Conservation (phyloP, 192 early-diverging fungal genomes). For the Powellomyces hirtus region DNA sequence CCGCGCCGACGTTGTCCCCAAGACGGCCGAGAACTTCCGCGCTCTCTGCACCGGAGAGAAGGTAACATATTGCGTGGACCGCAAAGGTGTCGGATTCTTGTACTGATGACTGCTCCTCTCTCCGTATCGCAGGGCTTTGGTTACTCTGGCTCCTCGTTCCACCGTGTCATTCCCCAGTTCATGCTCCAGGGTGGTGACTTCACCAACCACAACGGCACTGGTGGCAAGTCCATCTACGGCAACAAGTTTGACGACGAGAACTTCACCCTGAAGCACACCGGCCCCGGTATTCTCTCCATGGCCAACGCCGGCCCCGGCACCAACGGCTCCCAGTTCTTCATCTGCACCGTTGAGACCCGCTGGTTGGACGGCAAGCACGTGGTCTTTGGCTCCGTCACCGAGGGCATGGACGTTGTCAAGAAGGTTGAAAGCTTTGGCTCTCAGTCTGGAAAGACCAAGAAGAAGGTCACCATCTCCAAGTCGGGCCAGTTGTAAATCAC, state of each 20-base stretch:
- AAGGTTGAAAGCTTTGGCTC: conserved; percentile 71
- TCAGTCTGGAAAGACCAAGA: conserved; percentile 55
- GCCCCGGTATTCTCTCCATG: conserved; percentile 52
- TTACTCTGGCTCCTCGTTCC: conserved; percentile 74
- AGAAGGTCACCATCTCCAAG: conserved; percentile 64
- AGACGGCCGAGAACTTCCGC: conserved; percentile 90
- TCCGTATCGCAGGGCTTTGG: no score
- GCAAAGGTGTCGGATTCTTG: no score
- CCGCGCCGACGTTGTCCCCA: conserved; percentile 43
- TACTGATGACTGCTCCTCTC: no score
- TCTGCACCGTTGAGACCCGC: conserved; percentile 77
- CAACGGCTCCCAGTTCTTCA: conserved; percentile 69
- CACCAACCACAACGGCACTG: conserved; percentile 68
- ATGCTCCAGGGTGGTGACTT: conserved; percentile 74
- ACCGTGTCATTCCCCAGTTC: conserved; percentile 77
- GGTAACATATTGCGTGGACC: no score
- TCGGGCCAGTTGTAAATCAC: conserved; percentile 60
- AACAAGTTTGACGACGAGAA: conserved; percentile 78
- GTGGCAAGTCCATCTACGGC: conserved; percentile 77
- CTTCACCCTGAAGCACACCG: conserved; percentile 81
- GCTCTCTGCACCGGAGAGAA: conserved; percentile 90
- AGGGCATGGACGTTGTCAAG: conserved; percentile 59
- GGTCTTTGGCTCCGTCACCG: conserved; percentile 49
- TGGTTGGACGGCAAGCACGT: conserved; percentile 66
- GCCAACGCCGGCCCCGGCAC: conserved; percentile 50